Conservation (phyloP, 768 basidiomycete genomes). For the Collybia mongolica region DNA sequence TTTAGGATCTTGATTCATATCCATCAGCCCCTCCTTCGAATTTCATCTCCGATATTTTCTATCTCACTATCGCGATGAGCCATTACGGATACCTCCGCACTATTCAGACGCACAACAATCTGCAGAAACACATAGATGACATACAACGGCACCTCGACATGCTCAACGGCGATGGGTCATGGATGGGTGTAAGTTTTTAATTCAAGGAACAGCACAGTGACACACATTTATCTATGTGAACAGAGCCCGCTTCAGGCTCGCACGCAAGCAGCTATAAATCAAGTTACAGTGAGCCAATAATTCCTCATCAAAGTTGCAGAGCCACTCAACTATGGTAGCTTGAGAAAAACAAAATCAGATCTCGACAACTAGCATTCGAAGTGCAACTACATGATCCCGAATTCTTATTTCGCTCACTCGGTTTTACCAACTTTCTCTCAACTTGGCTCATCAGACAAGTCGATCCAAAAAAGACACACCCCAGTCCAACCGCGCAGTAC, state of each 20-base stretch:
- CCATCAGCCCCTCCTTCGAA: constrained; percentile 65
- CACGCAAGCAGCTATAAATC: constrained; percentile 73
- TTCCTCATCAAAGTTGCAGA: neutral
- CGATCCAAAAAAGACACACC: constrained; percentile 79
- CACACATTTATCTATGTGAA: too few relatives aligned
- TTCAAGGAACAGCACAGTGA: neutral
- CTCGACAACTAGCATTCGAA: constrained; percentile 78
- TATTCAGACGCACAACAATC: constrained; percentile 70
- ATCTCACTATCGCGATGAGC: constrained; percentile 80
- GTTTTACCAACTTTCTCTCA: constrained; percentile 87
- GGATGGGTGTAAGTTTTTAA: constrained; percentile 67
- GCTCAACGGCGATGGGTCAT: constrained; percentile 73
- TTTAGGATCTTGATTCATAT: neutral
- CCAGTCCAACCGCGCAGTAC: constrained; percentile 64
- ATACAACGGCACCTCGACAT: constrained; percentile 75
- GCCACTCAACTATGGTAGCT: constrained; percentile 32
- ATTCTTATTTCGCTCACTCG: constrained; percentile 72
- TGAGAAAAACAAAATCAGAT: constrained; percentile 68
- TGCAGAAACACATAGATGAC: constrained; percentile 74
- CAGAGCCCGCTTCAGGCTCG: constrained; percentile 75
- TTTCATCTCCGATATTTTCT: constrained; percentile 96
- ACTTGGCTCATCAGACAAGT: constrained; percentile 92
- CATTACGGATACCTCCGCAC: constrained; percentile 89
- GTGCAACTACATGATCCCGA: constrained; percentile 88
- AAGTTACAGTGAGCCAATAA: constrained; percentile 58